A percentile compares a stretch with the other conserved stretches of the same genome.
phyloP scores from a whole-genome alignment of 1,284 basidiomycete species.

The Microbotryomycetes sp. region DNA sequence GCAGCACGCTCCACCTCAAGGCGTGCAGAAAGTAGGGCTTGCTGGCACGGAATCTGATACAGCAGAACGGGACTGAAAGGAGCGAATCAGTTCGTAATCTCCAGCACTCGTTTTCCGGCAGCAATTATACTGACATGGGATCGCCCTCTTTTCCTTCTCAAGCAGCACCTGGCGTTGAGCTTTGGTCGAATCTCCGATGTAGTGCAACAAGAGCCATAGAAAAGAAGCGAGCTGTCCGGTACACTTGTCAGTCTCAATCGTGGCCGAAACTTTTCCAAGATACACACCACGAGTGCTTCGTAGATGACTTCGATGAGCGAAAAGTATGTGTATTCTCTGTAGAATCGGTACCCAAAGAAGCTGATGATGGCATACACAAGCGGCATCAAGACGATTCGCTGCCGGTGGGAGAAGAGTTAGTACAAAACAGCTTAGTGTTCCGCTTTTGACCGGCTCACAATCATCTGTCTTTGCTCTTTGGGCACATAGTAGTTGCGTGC shows the following conservation, averaged over 20 bases:
- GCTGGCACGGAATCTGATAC: conserved; percentile 59
- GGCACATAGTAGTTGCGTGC: conserved; percentile 38
- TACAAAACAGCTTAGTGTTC: too few relatives aligned
- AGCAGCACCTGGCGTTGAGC: conserved; percentile 55
- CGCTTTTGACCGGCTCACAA: too few relatives aligned
- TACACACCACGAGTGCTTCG: conserved; percentile 16
- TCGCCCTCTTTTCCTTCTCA: conserved; percentile 66
- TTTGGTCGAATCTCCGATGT: conserved; percentile 60
- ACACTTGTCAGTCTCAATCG: not conserved
- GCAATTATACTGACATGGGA: conserved; percentile 54
- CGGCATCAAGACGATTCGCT: conserved; percentile 42
- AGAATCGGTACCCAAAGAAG: conserved; percentile 79
- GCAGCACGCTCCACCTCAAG: conserved; percentile 57
- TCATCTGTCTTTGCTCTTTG: conserved; percentile 39
- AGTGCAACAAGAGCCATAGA: conserved; percentile 67
- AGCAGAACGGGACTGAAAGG: conserved; percentile 20
- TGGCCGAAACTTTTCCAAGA: not conserved
- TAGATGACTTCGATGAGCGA: conserved; percentile 49
- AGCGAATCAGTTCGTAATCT: too few relatives aligned
- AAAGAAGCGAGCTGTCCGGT: conserved; percentile 35
- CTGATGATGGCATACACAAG: conserved; percentile 69
- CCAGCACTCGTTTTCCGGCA: too few relatives aligned
- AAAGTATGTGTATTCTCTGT: conserved; percentile 65
- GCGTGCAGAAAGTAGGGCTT: conserved; percentile 87
- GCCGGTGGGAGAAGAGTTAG: not conserved